These are phyloP conservation scores for Anastatica hierochuntica DNA, from an alignment of 345 rosid species.

Conservation along the genomic window DNA sequence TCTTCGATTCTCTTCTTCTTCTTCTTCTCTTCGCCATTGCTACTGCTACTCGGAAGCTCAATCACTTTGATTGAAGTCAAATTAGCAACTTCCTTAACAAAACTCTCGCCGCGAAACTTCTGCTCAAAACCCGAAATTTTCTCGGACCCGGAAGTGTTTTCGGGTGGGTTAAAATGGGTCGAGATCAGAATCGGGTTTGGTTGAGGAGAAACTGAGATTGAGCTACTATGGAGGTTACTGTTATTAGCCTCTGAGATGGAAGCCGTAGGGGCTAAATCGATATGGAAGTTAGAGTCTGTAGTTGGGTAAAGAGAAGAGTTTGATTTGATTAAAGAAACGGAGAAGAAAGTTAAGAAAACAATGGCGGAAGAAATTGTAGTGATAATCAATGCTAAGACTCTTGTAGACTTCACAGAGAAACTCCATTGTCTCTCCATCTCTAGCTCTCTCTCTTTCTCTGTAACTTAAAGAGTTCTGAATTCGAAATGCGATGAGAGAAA, in stretches of 20 bases:
- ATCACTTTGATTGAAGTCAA: conserved; percentile 20
- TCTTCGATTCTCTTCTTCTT: conserved; percentile 22
- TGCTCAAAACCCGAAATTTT: conserved; percentile 21
- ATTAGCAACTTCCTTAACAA: conserved; percentile 16
- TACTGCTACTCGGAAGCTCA: conserved; percentile 26
- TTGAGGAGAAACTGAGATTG: conserved; percentile 16
- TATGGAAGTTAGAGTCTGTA: conserved; percentile 8
- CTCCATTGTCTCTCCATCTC: conserved; percentile 78
- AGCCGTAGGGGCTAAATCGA: conserved; percentile 9
- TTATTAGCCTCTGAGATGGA: neutral
- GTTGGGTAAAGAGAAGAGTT: conserved; percentile 31
- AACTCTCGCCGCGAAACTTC: conserved; percentile 7
- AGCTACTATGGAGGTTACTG: conserved; percentile 5
- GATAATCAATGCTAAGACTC: conserved; percentile 40
- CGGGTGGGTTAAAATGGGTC: conserved; percentile 24
- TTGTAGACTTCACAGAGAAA: conserved; percentile 58
- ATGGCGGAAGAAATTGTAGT: conserved; percentile 46
- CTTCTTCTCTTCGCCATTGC: conserved; percentile 23
- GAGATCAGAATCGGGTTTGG: conserved; percentile 27
- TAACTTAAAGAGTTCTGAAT: neutral
- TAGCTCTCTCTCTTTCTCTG: too few species aligned
- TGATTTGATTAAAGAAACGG: conserved; percentile 43
- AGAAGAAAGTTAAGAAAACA: conserved; percentile 43
- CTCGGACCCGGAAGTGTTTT: conserved; percentile 37
- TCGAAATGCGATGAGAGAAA: neutral